phyloP scores from a whole-genome alignment of 768 basidiomycete genomes.

The Russula dissimulans region DNA sequence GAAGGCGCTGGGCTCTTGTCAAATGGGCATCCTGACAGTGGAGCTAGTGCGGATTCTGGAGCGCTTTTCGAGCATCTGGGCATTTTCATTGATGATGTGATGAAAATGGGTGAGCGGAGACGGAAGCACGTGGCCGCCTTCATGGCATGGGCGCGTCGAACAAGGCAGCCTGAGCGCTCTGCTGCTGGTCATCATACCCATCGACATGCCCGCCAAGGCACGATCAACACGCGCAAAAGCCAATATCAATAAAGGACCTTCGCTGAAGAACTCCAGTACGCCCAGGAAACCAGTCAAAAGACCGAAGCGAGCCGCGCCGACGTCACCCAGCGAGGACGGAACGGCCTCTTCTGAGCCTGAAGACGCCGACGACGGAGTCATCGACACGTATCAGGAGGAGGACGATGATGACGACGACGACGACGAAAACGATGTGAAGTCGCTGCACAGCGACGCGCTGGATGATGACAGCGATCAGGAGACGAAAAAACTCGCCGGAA shows the following conservation, averaged over 20 bases:
- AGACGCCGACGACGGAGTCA: background rate
- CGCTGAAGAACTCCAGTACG: background rate
- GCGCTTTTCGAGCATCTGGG: background rate
- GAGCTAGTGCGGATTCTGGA: too few species aligned
- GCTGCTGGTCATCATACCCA: background rate
- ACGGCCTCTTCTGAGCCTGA: slow-evolving; percentile 5
- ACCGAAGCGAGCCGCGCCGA: background rate
- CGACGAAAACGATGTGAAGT: slow-evolving; percentile 18
- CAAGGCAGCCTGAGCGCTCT: background rate
- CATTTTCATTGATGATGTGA: background rate
- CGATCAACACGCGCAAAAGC: slow-evolving; percentile 8
- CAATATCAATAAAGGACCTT: background rate
- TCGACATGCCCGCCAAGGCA: slow-evolving; percentile 6
- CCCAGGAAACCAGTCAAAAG: background rate
- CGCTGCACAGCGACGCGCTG: slow-evolving; percentile 30
- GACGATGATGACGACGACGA: slow-evolving; percentile 17
- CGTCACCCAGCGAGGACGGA: background rate
- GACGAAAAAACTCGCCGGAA: slow-evolving; percentile 15
- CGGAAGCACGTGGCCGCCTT: too few species aligned
- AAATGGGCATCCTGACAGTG: background rate
- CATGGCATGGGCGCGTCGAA: too few species aligned
- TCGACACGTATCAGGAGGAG: slow-evolving; percentile 19
- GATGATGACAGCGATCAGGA: slow-evolving; percentile 26
- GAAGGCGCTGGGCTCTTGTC: background rate
- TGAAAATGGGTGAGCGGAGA: too few species aligned